Evolutionary conservation across 208 protist genomes (phyloP).

Genomic region (Angomonas ambiguus): DNA sequence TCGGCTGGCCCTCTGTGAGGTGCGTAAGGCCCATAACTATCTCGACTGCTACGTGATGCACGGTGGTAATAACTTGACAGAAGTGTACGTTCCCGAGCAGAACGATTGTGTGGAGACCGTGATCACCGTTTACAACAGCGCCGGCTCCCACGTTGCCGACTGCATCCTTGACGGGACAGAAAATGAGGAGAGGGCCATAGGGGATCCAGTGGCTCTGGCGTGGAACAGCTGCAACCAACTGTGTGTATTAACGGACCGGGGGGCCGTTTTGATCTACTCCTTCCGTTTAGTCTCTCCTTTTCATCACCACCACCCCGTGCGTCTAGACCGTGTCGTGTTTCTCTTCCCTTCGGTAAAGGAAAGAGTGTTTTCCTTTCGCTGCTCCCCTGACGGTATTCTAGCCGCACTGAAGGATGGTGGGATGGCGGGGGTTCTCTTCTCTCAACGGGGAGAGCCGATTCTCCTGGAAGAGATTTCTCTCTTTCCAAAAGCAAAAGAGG

Average conservation of each 20-base stretch:
- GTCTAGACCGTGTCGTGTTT: too few species aligned
- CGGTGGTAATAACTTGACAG: neutral
- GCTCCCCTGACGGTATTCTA: neutral
- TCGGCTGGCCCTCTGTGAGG: neutral
- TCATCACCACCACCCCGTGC: neutral
- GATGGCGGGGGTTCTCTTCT: neutral
- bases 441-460: neutral
- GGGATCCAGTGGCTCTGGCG: neutral
- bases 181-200: neutral
- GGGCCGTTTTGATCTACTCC: neutral
- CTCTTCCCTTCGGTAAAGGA: too few species aligned
- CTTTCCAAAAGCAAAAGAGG: neutral
- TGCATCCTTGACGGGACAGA: neutral
- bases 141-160: neutral
- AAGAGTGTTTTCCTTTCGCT: neutral
- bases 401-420: neutral
- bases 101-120: too few species aligned
- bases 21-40: neutral
- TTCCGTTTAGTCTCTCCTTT: neutral
- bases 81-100: neutral
- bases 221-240: neutral
- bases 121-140: neutral
- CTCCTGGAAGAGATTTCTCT: neutral
- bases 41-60: neutral
- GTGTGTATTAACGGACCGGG: neutral